Percentiles rank a stretch among this genome's conserved stretches.
Conservation (phyloP, 2,329 filamentous ascomycete genomes). For the Sporothrix pseudoabietina region DNA sequence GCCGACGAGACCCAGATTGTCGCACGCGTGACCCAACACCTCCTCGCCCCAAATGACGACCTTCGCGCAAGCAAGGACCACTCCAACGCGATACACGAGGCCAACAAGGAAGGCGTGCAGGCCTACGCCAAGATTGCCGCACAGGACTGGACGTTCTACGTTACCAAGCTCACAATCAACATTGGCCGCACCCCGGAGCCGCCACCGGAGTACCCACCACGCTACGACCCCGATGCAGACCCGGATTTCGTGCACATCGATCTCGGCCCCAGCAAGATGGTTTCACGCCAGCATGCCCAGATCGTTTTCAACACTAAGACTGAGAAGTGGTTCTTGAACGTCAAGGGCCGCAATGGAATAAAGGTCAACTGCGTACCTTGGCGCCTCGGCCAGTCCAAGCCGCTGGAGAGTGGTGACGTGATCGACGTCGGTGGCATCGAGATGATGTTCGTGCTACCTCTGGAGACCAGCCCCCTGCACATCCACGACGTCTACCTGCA, state of each 20-base stretch:
- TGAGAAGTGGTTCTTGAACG: slow-evolving; percentile 78
- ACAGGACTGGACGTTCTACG: slow-evolving; percentile 81
- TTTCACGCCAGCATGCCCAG: slow-evolving; percentile 74
- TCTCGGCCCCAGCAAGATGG: slow-evolving; percentile 78
- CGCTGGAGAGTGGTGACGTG: slow-evolving; percentile 82
- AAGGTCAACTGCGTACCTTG: slow-evolving; percentile 76
- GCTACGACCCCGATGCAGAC: slow-evolving; percentile 50
- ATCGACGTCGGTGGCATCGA: slow-evolving; percentile 90
- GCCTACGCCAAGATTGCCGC: slow-evolving; percentile 83
- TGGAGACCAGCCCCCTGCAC: slow-evolving; percentile 64
- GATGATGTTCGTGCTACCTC: slow-evolving; percentile 98
- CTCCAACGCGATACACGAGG: slow-evolving; percentile 64
- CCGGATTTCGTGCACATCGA: slow-evolving; percentile 76
- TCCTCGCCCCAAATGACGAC: slow-evolving; percentile 47
- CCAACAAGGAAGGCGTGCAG: slow-evolving; percentile 63
- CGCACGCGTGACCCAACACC: slow-evolving; percentile 57
- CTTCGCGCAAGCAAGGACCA: slow-evolving; percentile 65
- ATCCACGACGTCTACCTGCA: slow-evolving; percentile 71
- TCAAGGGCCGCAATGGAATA: slow-evolving; percentile 89
- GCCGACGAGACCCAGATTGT: slow-evolving; percentile 60
- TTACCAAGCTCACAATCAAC: slow-evolving; percentile 72
- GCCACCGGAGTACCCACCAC: slow-evolving; percentile 41
- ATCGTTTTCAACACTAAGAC: slow-evolving; percentile 70
- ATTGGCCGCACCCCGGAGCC: slow-evolving; percentile 71
- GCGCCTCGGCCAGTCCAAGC: slow-evolving; percentile 65